Evolutionary conservation across 768 basidiomycete genomes (phyloP).

Genomic region (Glaciozyma martinii): DNA sequence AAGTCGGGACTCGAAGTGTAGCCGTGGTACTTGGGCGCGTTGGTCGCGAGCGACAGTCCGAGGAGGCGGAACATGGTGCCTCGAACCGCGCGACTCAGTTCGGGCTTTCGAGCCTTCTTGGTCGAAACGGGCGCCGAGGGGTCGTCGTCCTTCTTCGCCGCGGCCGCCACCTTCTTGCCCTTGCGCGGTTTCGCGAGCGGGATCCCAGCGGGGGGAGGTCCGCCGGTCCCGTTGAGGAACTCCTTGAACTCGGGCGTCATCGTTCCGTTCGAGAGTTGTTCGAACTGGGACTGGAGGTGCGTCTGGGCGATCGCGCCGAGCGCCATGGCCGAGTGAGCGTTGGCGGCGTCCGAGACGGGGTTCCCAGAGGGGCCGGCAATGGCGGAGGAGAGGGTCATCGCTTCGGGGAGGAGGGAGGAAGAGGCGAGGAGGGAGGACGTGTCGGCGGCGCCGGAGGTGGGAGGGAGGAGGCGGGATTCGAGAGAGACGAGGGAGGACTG

Average conservation of each 20-base stretch:
- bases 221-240: too few species aligned
- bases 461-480: neutral
- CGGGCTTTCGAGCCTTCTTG: conserved; percentile 7
- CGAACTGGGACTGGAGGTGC: neutral
- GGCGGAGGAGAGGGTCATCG: neutral
- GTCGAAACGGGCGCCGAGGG: neutral
- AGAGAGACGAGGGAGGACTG: neutral
- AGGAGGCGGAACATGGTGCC: conserved; percentile 15
- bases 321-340: neutral
- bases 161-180: neutral
- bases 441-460: neutral
- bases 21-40: conserved; percentile 1
- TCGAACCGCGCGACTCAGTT: conserved; percentile 13
- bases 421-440: neutral
- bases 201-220: neutral
- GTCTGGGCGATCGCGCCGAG: neutral
- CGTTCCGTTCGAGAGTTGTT: neutral
- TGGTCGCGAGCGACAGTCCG: neutral
- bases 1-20: neutral
- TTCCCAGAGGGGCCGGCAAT: neutral
- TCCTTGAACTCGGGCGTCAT: too few species aligned
- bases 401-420: neutral
- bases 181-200: neutral
- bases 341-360: neutral
- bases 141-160: neutral